These are phyloP conservation scores for Podospora comata DNA, from an alignment of 495 filamentous ascomycete species.

Conservation along the genomic window DNA sequence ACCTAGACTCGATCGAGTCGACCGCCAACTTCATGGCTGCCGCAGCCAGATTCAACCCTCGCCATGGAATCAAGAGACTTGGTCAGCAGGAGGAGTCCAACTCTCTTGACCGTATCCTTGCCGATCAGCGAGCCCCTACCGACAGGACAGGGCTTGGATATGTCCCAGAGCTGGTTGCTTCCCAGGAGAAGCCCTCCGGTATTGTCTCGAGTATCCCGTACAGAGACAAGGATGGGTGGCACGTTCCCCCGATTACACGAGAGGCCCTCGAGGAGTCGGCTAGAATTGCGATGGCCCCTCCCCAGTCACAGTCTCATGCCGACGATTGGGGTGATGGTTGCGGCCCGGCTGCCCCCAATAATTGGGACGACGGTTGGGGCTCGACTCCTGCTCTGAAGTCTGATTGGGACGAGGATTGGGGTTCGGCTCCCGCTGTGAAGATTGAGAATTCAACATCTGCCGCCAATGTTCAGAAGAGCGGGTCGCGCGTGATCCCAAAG, in stretches of 20 bases:
- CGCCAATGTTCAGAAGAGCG: not conserved
- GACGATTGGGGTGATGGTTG: not conserved
- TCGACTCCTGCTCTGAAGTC: not conserved
- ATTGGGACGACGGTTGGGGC: not conserved
- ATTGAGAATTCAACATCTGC: not conserved
- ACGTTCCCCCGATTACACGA: not conserved
- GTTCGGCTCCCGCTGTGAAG: not conserved
- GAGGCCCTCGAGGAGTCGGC: not conserved
- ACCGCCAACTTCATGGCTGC: not conserved
- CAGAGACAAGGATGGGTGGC: not conserved
- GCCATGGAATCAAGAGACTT: not conserved
- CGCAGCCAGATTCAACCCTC: not conserved
- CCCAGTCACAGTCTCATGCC: not conserved
- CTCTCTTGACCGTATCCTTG: not conserved
- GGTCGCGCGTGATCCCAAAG: not conserved
- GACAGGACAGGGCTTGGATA: not conserved
- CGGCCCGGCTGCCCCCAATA: not conserved
- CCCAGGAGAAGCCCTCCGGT: not conserved
- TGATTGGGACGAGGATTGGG: no score
- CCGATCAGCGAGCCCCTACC: not conserved
- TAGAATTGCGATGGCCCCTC: not conserved
- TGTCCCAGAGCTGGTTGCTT: not conserved
- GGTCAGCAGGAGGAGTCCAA: not conserved
- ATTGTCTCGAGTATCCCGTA: not conserved
- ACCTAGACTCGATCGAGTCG: not conserved